Evolutionary conservation across 352 stramenopile genomes (phyloP), one percentile per base, ranked within the genome.

Genomic region (Elongisporangium undulatum): DNA sequence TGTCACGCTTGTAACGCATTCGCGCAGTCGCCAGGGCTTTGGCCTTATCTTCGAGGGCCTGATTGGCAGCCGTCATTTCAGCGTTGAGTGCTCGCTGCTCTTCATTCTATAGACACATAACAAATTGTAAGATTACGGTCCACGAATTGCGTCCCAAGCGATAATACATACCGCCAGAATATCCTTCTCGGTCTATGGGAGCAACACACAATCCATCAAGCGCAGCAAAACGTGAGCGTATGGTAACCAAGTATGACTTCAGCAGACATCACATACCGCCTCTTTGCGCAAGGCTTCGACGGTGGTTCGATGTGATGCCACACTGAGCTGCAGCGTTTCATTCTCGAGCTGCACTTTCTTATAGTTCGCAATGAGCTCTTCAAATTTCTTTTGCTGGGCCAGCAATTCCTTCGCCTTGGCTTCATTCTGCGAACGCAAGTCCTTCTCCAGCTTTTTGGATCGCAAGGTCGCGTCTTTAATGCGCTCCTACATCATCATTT

Each of bases 1-100:
- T 95, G 68, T 95, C 86, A 38, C 85, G 84, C 68, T 95, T 94
- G 76, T 94, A 95, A 61, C 86, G 86, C 75, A 95, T 89, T 9
- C 86, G 82, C n/a, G 86, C 84, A 53, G 86, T 94, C 51, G 82
- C 84, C 49, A 95, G 69, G 17, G 86, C 84, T 61, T 95, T 95
- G 2, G 86, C 86, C 57, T 95, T 95, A 52, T 95, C 85, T 61
- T 95, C 86, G 10, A 95, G 71, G 22, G 84, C 80, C 60, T 94
- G 84, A 54, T 95, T 95, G 24, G 87, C 83, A 5, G 86, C 84
- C 55, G 74, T 63, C 71, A 89, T 92, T 62, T 94, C 86, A 1
- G 82, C 86, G 49, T 95, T 95, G 23, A 95, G 69, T 20, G 82
- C 85, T 17, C 86, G 77, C 73, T 95, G 86, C 49, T 95, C 86